These are phyloP conservation scores for Stereocaulon alpinum DNA, from an alignment of 495 filamentous ascomycete species.

Conservation along the genomic window DNA sequence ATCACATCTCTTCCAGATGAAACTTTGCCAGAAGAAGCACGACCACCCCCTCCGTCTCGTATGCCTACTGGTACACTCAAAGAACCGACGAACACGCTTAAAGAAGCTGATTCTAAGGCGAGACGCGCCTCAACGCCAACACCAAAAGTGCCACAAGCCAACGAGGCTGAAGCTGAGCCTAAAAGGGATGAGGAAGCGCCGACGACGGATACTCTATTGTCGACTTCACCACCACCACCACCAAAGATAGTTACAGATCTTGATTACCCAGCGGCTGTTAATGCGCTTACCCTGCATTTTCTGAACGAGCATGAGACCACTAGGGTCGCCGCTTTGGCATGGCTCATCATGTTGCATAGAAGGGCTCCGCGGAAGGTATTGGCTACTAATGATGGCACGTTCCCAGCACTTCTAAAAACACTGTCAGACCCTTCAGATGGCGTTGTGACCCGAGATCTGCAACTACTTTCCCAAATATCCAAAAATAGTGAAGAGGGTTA, in stretches of 20 bases:
- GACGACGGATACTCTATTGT: slow-evolving; percentile 38
- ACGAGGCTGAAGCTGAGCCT: slow-evolving; percentile 25
- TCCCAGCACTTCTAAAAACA: slow-evolving; percentile 91
- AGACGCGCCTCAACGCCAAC: slow-evolving; percentile 44
- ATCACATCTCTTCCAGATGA: slow-evolving; percentile 87
- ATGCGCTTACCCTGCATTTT: slow-evolving; percentile 86
- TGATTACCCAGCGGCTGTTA: slow-evolving; percentile 96
- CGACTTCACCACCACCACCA: slow-evolving; percentile 36
- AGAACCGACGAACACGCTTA: slow-evolving; percentile 39
- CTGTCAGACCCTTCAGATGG: slow-evolving; percentile 91
- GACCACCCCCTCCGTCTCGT: slow-evolving; percentile 30
- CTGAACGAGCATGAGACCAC: slow-evolving; percentile 95
- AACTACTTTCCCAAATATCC: slow-evolving; percentile 91
- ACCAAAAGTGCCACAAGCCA: slow-evolving; percentile 35
- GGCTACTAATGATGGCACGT: slow-evolving; percentile 94
- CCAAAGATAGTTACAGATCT: slow-evolving; percentile 55
- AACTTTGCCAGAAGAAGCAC: slow-evolving; percentile 31
- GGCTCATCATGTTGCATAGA: slow-evolving; percentile 94
- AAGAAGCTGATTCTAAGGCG: slow-evolving; percentile 30
- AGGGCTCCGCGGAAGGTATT: slow-evolving; percentile 91
- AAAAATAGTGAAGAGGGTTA: slow-evolving; percentile 93
- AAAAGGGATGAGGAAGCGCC: slow-evolving; percentile 27
- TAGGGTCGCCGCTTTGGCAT: slow-evolving; percentile 82
- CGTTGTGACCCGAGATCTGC: slow-evolving; percentile 90
- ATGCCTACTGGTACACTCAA: slow-evolving; percentile 30